Base-by-base conservation (phyloP, 2,329 filamentous ascomycete genomes). In the Neopestalotiopsis sp. region DNA sequence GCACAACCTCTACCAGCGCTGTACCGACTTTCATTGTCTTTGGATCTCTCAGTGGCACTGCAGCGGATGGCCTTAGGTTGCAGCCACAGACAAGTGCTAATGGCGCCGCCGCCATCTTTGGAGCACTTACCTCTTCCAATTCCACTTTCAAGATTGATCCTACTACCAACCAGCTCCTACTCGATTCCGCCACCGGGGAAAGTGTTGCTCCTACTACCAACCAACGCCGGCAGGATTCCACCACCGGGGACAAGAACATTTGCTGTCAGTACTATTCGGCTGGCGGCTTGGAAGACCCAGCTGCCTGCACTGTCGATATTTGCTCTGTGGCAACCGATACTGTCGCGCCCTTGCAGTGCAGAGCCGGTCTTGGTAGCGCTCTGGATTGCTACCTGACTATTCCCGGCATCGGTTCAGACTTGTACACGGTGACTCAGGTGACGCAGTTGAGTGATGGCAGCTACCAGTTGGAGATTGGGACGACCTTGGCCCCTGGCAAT, bases 301-400 rank as follows among this genome's bases (percentile, higher is more conserved):
- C 60, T 40, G 24, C 60, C 14, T 63, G 60, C 38, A 34, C 60
- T 63, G 34, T 63, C 34, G 30, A 17, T 12, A 40, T 42, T 63
- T 63, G 60, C 34, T 40, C 30, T 40, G 32, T 63, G 10, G 60
- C 13, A 12, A 32, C 13, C 20, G 60, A 28, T 14, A 40, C 60
- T 42, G 60, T 63, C 13, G 60, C 60, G 13, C 60, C 30, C 30
- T 63, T 63, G 30, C 60, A 63, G 20, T 63, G 60, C 60, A 42
- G 4, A 7, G 4, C 3, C 20, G 9, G 9, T 6, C 38, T 40
- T 32, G 20, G 17, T 30, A 28, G 58, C 30, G 58, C 30, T 10
- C 58, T 60, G 20, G 38, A 45, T 20, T 63, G 60, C 30, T 63
- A 17, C 34, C 32, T 63, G 13, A 45, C 14, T 40, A 32, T 32